Evolutionary conservation across 768 basidiomycete genomes (phyloP).

Genomic region (Megacollybia marginata): DNA sequence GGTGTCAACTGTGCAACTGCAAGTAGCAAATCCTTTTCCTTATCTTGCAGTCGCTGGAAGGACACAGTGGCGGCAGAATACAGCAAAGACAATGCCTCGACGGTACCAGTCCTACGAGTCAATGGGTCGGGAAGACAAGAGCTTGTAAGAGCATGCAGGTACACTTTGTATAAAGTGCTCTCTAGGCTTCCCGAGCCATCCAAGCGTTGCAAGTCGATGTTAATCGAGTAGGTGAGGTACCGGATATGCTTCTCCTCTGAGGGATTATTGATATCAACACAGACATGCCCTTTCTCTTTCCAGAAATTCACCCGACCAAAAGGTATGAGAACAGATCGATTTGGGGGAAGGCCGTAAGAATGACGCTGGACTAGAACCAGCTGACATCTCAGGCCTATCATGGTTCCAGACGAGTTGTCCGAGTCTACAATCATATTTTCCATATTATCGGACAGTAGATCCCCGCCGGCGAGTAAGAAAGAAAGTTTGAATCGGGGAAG

Average conservation of each 20-base stretch:
- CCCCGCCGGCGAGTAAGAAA: slow-evolving; percentile 25
- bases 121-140: slow-evolving; percentile 36
- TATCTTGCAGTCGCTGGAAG: slow-evolving; percentile 25
- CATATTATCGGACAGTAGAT: slow-evolving; percentile 32
- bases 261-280: slow-evolving; percentile 14
- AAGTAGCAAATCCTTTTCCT: slow-evolving; percentile 23
- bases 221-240: slow-evolving; percentile 23
- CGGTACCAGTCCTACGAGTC: slow-evolving; percentile 33
- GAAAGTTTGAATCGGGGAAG: slow-evolving; percentile 34
- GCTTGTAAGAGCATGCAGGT: slow-evolving; percentile 39
- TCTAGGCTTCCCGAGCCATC: slow-evolving; percentile 19
- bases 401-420: slow-evolving; percentile 32
- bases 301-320: slow-evolving; percentile 20
- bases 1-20: slow-evolving; percentile 28
- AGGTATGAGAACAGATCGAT: slow-evolving; percentile 31
- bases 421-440: slow-evolving; percentile 30
- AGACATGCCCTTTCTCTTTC: slow-evolving; percentile 11
- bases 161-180: slow-evolving; percentile 27
- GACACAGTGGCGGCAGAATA: slow-evolving; percentile 29
- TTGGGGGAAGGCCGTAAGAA: slow-evolving; percentile 10
- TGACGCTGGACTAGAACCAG: slow-evolving; percentile 24
- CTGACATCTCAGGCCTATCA: slow-evolving; percentile 36
- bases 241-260: background rate
- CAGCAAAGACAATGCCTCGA: slow-evolving; percentile 34
- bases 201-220: slow-evolving; percentile 24